Conservation (phyloP, 805 yeast genomes). For the Candida rishiriensis region DNA sequence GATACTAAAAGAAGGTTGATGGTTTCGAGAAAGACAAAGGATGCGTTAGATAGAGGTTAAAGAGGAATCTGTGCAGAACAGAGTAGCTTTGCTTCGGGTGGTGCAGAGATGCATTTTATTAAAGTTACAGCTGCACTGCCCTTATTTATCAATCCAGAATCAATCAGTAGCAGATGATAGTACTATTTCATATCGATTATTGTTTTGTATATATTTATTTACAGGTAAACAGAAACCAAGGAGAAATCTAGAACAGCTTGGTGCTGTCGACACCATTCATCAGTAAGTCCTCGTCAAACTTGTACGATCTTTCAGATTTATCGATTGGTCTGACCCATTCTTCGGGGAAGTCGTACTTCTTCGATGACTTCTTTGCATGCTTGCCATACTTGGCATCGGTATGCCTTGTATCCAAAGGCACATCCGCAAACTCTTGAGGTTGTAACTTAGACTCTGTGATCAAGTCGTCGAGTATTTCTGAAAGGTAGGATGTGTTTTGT, state of each 20-base stretch:
- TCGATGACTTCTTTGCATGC: constrained; percentile 36
- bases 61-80: too few relatives aligned
- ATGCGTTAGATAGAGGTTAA: too few relatives aligned
- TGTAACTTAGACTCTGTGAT: constrained; percentile 61
- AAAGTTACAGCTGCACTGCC: too few relatives aligned
- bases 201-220: too few relatives aligned
- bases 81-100: too few relatives aligned
- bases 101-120: too few relatives aligned
- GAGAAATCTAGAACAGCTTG: not conserved
- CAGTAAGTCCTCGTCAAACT: constrained; percentile 19
- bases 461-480: constrained; percentile 58
- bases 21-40: too few relatives aligned
- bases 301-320: constrained; percentile 49
- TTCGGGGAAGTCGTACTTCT: constrained; percentile 58
- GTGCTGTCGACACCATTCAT: not conserved
- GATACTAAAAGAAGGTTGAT: too few relatives aligned
- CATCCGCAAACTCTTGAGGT: constrained; percentile 59
- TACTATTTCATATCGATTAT: too few relatives aligned
- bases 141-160: too few relatives aligned
- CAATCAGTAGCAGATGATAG: too few relatives aligned
- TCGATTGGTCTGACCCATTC: constrained; percentile 76
- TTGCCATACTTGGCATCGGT: constrained; percentile 40
- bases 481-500: constrained; percentile 76
- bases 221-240: too few relatives aligned
- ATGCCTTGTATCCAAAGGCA: constrained; percentile 81